Conservation (phyloP, 306 rosid species). For the Cicer yamashitae region DNA sequence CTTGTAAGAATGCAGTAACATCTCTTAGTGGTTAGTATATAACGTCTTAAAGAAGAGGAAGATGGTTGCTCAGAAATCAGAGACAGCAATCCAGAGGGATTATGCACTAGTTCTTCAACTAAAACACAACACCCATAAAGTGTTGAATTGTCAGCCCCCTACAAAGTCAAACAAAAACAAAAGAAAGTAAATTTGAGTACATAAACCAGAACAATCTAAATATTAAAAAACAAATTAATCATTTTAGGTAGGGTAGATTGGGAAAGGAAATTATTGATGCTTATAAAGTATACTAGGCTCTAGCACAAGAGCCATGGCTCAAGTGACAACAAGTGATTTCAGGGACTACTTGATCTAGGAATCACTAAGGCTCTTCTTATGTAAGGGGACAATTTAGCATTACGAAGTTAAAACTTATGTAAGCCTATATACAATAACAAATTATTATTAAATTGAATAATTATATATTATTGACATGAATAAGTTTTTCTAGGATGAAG, state of each 20-base stretch:
- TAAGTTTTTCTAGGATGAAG: background rate
- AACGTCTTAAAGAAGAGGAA: conserved; percentile 71
- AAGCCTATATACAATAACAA: too few relatives aligned
- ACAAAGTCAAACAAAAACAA: conserved; percentile 30
- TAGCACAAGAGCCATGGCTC: conserved; percentile 24
- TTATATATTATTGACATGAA: too few relatives aligned
- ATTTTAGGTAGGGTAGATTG: conserved; percentile 16
- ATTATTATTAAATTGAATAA: too few relatives aligned
- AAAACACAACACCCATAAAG: conserved; percentile 95
- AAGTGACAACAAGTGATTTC: background rate
- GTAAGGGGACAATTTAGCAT: too few relatives aligned
- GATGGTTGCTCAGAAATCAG: conserved; percentile 69
- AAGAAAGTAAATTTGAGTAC: conserved; percentile 13
- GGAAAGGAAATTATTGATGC: conserved; percentile 12
- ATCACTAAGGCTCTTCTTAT: background rate
- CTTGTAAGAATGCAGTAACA: conserved; percentile 95
- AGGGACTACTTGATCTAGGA: conserved; percentile 34
- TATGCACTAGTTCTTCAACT: conserved; percentile 93
- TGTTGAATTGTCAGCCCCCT: conserved; percentile 95
- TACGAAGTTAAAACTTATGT: too few relatives aligned
- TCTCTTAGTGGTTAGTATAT: conserved; percentile 81
- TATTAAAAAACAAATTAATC: background rate
- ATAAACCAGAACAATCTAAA: conserved; percentile 13
- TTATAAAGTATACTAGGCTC: conserved; percentile 17
- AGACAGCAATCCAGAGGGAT: conserved; percentile 89